phyloP scores from a whole-genome alignment of 768 basidiomycete species.

The Collybia sp. region DNA sequence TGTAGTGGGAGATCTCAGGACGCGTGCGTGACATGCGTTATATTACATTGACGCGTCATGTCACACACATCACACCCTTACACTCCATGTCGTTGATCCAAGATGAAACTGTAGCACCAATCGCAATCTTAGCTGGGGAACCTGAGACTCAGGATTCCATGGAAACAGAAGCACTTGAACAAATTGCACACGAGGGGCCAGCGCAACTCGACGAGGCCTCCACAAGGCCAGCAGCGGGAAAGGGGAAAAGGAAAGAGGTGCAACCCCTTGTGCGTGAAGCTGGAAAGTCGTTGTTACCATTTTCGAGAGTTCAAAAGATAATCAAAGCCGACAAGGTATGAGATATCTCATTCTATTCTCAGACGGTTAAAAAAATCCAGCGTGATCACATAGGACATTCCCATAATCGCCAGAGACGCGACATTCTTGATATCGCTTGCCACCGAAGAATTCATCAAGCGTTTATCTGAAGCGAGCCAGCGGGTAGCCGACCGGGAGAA shows the following conservation, averaged over 20 bases:
- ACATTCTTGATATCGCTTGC: slow-evolving; percentile 76
- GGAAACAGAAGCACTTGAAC: neutral
- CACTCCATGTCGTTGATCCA: neutral
- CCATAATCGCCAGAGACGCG: slow-evolving; percentile 73
- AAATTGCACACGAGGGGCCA: neutral
- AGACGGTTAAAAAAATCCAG: slow-evolving; percentile 7
- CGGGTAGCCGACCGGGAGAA: slow-evolving; percentile 67
- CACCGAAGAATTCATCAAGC: slow-evolving; percentile 84
- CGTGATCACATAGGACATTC: slow-evolving; percentile 52
- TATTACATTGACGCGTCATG: slow-evolving; percentile 10
- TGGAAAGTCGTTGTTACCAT: slow-evolving; percentile 74
- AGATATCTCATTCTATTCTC: too few species aligned
- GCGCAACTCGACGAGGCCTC: neutral
- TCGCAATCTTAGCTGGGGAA: neutral
- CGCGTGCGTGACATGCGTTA: slow-evolving; percentile 6
- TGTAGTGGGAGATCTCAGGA: neutral
- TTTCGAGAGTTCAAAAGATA: slow-evolving; percentile 77
- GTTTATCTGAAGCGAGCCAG: slow-evolving; percentile 68
- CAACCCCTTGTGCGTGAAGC: slow-evolving; percentile 22
- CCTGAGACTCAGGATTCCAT: neutral
- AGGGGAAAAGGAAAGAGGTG: slow-evolving; percentile 21
- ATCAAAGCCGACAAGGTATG: slow-evolving; percentile 79
- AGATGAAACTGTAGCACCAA: slow-evolving; percentile 3
- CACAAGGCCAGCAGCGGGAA: slow-evolving; percentile 18
- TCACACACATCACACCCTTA: slow-evolving; percentile 10